A percentile compares a stretch with the other conserved stretches of the same genome.
Evolutionary conservation across 441 rosid species (phyloP).

Genomic region (Eutrema salsugineum): DNA sequence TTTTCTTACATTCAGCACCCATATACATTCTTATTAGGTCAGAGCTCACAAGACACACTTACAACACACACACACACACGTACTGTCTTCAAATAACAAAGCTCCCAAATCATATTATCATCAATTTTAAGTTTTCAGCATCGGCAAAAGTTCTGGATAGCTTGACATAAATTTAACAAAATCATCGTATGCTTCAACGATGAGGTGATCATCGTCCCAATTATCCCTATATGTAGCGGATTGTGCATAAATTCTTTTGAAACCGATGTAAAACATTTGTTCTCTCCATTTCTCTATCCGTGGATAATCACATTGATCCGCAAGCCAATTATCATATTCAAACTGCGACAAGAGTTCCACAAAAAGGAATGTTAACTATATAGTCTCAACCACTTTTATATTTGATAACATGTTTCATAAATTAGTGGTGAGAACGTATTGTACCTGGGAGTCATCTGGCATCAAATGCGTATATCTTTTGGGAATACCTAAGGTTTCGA

Average conservation of each 20-base stretch:
- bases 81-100: not conserved
- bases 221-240: slow-evolving; percentile 65
- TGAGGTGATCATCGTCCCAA: slow-evolving; percentile 61
- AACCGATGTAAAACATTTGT: slow-evolving; percentile 32
- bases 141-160: slow-evolving; percentile 23
- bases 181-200: slow-evolving; percentile 41
- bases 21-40: not conserved
- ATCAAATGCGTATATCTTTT: slow-evolving; percentile 57
- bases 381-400: not conserved
- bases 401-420: not conserved
- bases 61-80: not conserved
- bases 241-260: slow-evolving; percentile 11
- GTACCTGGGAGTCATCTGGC: slow-evolving; percentile 42
- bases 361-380: not conserved
- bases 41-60: not conserved
- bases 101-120: not conserved
- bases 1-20: not conserved
- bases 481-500: slow-evolving; percentile 53
- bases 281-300: slow-evolving; percentile 29
- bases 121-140: slow-evolving; percentile 24
- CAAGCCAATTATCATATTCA: slow-evolving; percentile 30
- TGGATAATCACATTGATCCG: slow-evolving; percentile 27
- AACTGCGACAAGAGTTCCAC: slow-evolving; percentile 10
- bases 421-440: not conserved
- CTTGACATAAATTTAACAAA: slow-evolving; percentile 29